Evolutionary conservation across 306 rosid genomes (phyloP).

Genomic region (Sicyos edulis): DNA sequence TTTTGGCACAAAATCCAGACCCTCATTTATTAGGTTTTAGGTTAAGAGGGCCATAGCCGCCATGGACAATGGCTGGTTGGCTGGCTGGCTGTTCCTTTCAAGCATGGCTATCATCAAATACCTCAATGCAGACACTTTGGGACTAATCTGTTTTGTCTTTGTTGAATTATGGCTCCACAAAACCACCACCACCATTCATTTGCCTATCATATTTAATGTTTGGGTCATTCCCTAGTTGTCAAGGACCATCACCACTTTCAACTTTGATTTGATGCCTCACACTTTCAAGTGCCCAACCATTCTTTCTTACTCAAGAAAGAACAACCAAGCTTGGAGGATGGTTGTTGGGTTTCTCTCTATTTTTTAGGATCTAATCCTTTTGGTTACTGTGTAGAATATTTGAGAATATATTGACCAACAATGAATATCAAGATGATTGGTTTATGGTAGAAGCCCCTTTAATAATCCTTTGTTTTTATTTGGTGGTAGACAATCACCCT

Average conservation of each 20-base stretch:
- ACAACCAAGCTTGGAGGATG: neutral
- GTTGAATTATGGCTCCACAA: constrained; percentile 18
- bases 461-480: too few species aligned
- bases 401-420: too few species aligned
- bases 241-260: neutral
- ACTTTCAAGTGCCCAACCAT: neutral
- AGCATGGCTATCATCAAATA: neutral
- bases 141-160: constrained; percentile 8
- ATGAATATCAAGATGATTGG: too few species aligned
- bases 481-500: too few species aligned
- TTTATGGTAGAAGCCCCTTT: too few species aligned
- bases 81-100: constrained; percentile 21
- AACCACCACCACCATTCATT: neutral
- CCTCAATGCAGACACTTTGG: constrained; percentile 17
- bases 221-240: constrained; percentile 19
- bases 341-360: neutral
- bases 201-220: neutral
- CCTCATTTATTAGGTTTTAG: constrained; percentile 12
- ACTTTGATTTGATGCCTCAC: neutral
- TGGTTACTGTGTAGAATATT: too few species aligned
- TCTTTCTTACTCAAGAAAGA: too few species aligned
- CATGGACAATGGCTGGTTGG: neutral
- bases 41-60: neutral
- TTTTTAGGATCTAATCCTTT: neutral
- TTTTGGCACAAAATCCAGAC: constrained; percentile 6